A percentile compares a stretch with the other conserved stretches of the same genome.
These are phyloP conservation scores for Neonectria neomacrospora DNA, from an alignment of 2,329 filamentous ascomycete genomes.

Conservation along the genomic window DNA sequence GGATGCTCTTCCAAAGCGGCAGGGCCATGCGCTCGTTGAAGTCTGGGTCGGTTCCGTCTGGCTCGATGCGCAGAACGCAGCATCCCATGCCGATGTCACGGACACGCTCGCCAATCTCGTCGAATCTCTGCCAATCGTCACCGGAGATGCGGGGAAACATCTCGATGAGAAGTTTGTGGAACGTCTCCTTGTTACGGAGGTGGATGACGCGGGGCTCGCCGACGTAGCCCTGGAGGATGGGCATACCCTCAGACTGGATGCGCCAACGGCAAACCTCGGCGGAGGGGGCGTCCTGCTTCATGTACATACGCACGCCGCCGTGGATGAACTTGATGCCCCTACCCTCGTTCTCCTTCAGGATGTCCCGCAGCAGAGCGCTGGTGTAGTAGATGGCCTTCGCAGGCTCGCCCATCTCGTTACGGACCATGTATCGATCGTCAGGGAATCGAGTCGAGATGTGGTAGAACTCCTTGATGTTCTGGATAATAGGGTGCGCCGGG, in stretches of 20 bases:
- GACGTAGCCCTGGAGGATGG: slow-evolving; percentile 91
- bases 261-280: slow-evolving; percentile 91
- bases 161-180: slow-evolving; percentile 86
- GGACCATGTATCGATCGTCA: slow-evolving; percentile 91
- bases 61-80: slow-evolving; percentile 87
- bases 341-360: slow-evolving; percentile 87
- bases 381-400: slow-evolving; percentile 98
- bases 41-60: slow-evolving; percentile 69
- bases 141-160: slow-evolving; percentile 94
- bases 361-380: slow-evolving; percentile 82
- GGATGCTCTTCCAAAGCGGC: slow-evolving; percentile 92
- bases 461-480: slow-evolving; percentile 86
- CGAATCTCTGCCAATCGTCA: slow-evolving; percentile 78
- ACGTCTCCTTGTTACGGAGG: slow-evolving; percentile 80
- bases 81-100: slow-evolving; percentile 88
- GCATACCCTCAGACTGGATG: slow-evolving; percentile 93
- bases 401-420: slow-evolving; percentile 88
- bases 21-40: slow-evolving; percentile 85
- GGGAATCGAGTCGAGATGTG: slow-evolving; percentile 86
- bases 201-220: slow-evolving; percentile 80
- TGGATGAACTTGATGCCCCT: slow-evolving; percentile 95
- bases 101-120: slow-evolving; percentile 88
- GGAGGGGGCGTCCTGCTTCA: slow-evolving; percentile 93
- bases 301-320: slow-evolving; percentile 98
- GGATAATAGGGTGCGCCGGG: slow-evolving; percentile 78